Evolutionary conservation across 169 alveolate species (phyloP), one percentile per base, ranked within the genome.

Genomic region (Babesia caballi): DNA sequence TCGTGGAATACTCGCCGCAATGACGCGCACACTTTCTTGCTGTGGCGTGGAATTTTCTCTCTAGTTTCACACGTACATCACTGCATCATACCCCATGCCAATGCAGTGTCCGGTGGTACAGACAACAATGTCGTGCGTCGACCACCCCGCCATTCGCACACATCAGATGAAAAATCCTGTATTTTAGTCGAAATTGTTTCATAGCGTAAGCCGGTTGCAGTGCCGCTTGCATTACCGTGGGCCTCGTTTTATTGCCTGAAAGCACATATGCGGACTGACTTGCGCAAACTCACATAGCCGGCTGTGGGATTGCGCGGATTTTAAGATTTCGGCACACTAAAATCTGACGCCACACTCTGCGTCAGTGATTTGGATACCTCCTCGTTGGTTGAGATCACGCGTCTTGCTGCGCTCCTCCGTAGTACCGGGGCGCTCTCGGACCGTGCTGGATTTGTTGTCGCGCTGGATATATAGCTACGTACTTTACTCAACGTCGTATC

Each of bases 51-150:
- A 40, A 40, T 40, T 40, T 40, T 40, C 47, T 40, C 15, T 40
- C 47, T 49, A 17, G 19, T 56, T 56, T 56, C 49, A 12, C 5
- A 4, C 33, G 66, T 56, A 17, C 47, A 30, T 7, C 32, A 12
- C 15, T 32, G 50, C 44, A 49, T 35, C 47, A 6, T 23, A 56
- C 66, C 66, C 44, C 66, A 56, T 56, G 49, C 66, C 21, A 56
- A 56, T 56, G 66, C 66, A 56, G 6, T 52, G 35, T 25, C 36
- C 4, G 19, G 60, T 52, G 21, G 42, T 52, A 52, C 40, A 21
- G 60, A 52, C 40, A 19, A 40, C 60, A 52, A n/a, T n/a, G n/a
- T n/a, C n/a, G n/a, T 52, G 42, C 8, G 42, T 7, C 28, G 33
- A 6, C 47, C 27, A 11, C 27, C 1, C 27, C 35, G 35, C 23